A percentile compares a stretch with the other conserved stretches of the same genome.
These are phyloP conservation scores for Elongisporangium anandrum DNA, from an alignment of 352 stramenopile species.

Conservation along the genomic window DNA sequence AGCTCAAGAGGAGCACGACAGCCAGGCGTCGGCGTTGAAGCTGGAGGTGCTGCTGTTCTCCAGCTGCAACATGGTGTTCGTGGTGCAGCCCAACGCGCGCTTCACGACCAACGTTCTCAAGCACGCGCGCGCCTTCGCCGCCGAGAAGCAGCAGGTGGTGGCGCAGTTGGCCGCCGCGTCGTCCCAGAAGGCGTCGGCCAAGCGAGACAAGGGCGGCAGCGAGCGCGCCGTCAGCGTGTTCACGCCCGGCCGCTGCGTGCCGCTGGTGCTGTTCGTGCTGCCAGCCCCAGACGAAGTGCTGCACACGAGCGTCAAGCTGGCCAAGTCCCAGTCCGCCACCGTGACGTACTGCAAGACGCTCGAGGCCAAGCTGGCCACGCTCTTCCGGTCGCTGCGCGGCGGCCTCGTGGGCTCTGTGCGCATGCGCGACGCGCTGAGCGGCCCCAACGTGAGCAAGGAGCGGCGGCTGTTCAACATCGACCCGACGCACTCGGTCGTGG, in stretches of 20 bases:
- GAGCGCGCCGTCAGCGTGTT: conserved; percentile 30
- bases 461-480: conserved; percentile 64
- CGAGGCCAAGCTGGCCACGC: conserved; percentile 40
- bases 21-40: conserved; percentile 37
- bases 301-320: conserved; percentile 18
- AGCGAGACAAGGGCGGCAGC: conserved; percentile 32
- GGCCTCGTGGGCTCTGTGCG: conserved; percentile 46
- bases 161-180: conserved; percentile 14
- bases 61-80: conserved; percentile 55
- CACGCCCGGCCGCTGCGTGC: conserved; percentile 54
- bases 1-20: conserved; percentile 24
- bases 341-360: conserved; percentile 53
- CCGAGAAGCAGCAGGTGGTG: conserved; percentile 57
- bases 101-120: conserved; percentile 44
- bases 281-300: conserved; percentile 51
- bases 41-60: conserved; percentile 63
- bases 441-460: conserved; percentile 59
- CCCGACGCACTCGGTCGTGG: conserved; percentile 58
- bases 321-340: conserved; percentile 38
- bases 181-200: conserved; percentile 18
- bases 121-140: conserved; percentile 32
- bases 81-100: conserved; percentile 32
- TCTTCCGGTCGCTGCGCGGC: conserved; percentile 54
- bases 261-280: conserved; percentile 56
- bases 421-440: conserved; percentile 47